Evolutionary conservation across 768 basidiomycete species (phyloP), one percentile per base, ranked within the genome.

Genomic region (Rickenella mellea): DNA sequence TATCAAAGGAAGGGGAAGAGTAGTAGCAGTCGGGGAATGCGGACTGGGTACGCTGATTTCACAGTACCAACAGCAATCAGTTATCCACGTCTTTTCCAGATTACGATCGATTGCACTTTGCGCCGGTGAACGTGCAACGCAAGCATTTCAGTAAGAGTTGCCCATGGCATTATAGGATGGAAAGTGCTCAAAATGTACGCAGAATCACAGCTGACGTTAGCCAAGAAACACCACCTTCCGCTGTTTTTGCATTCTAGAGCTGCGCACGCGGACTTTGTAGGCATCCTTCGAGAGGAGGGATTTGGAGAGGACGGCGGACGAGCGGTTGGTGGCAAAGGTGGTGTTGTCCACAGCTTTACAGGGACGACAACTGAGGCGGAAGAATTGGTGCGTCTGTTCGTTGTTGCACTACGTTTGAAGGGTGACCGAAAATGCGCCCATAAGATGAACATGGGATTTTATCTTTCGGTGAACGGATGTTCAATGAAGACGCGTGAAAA

Each of bases 281-380:
- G 51, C 15, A 80, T 82, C 15, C 67, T 90, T 19, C 66, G 63
- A 19, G 77, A 80, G 43, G 76, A 80, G 48, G 79, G 83, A 1
- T 83, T 83, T 53, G 68, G 70, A 12, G 60, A 67, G 28, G 58
- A 74, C 49, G 73, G 79, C 22, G 80, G 81, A 3, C 58, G 55
- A 45, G 59, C 55, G 22, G 62, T 74, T 43, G 84, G 79, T 29
- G 77, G 67, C 14, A 67, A 65, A 17, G 80, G 84, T 3, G 87
- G 86, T 1, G 87, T 90, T 17, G 83, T 88, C 3, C 88, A 89
- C 54, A 84, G 82, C 47, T 87, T 87, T 59, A 87, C 86, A 0
- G 88, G 88, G 4, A 71, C 70, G 0, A 52, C 53, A 3, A 70
- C 68, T 27, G 85, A 91, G 54, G 74, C 71, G 11, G 51, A 56